phyloP scores from a whole-genome alignment of 2,329 filamentous ascomycete genomes.

The Exophiala aquamarina region DNA sequence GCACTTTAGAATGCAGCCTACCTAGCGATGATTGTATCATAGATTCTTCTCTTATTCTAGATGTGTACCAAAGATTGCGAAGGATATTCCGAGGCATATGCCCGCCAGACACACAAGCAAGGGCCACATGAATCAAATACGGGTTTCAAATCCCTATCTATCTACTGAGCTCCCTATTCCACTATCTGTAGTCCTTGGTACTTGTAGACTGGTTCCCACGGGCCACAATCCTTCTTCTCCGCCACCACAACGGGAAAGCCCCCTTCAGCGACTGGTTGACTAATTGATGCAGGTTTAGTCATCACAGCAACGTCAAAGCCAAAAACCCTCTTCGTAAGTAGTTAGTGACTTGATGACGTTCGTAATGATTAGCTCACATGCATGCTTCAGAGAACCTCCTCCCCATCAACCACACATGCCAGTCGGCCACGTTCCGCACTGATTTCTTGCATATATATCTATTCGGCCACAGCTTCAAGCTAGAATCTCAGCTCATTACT shows the following conservation, averaged over 20 bases:
- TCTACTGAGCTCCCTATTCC: too few species aligned
- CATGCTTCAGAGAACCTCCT: background rate
- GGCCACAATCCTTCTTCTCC: too few species aligned
- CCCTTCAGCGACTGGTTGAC: background rate
- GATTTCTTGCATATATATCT: background rate
- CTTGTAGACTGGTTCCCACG: too few species aligned
- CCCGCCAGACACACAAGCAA: too few species aligned
- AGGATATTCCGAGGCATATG: too few species aligned
- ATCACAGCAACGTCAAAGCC: background rate
- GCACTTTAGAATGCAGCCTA: background rate
- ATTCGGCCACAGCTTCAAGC: background rate
- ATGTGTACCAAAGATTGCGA: too few species aligned
- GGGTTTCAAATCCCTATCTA: too few species aligned
- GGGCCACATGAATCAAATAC: too few species aligned
- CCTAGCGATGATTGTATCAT: background rate
- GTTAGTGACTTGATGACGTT: too few species aligned
- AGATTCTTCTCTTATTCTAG: too few species aligned
- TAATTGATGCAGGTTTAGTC: constrained; percentile 3
- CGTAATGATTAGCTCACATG: constrained; percentile 1
- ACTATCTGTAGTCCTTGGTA: too few species aligned
- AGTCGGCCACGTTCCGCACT: background rate
- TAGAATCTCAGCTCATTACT: background rate
- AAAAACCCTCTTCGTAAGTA: background rate
- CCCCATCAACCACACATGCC: background rate
- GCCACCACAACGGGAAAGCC: too few species aligned